These are phyloP conservation scores for Thymus mandschuricus DNA, from an alignment of 257 asterid genomes.

Conservation along the genomic window DNA sequence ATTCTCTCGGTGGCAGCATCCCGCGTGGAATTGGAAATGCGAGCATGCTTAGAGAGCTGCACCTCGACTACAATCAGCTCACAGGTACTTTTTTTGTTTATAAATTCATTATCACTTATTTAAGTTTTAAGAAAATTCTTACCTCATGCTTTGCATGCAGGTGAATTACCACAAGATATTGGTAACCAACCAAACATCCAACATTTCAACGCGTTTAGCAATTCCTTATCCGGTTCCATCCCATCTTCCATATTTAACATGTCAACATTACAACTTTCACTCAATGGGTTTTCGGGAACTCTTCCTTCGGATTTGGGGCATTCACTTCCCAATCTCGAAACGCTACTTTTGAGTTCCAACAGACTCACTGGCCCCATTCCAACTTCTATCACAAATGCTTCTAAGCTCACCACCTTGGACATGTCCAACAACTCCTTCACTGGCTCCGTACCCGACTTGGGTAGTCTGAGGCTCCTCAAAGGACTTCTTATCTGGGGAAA, in stretches of 20 bases:
- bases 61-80: background rate
- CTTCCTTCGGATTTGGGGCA: background rate
- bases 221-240: background rate
- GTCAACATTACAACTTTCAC: background rate
- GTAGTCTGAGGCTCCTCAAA: background rate
- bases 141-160: background rate
- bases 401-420: background rate
- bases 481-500: background rate
- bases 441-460: background rate
- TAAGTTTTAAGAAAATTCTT: no score
- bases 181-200: background rate
- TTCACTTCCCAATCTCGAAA: background rate
- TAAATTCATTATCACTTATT: no score
- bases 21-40: conserved; percentile 1
- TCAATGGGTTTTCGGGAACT: background rate
- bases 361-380: background rate
- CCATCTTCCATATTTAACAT: background rate
- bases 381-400: conserved; percentile 2
- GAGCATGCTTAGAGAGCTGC: background rate
- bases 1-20: background rate
- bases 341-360: background rate
- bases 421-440: background rate
- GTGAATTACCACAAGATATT: background rate
- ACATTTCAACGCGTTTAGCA: background rate
- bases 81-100: background rate